phyloP scores from a whole-genome alignment of 441 rosid genomes.

The Bruguiera hainesii region DNA sequence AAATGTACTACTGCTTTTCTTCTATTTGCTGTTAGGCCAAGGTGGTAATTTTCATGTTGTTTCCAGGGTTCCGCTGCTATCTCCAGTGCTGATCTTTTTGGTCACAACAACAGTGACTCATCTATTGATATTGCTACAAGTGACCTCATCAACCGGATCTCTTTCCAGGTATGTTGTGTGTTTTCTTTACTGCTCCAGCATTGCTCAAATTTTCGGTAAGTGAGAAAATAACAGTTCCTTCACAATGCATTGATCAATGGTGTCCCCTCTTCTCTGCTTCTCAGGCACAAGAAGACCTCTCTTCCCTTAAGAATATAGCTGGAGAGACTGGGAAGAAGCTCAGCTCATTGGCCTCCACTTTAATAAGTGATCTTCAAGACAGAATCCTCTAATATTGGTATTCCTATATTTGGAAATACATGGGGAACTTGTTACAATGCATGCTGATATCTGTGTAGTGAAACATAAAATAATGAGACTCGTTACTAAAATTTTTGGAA shows the following conservation, averaged over 20 bases:
- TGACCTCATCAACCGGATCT: conserved; percentile 78
- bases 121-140: conserved; percentile 74
- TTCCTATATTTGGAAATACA: neutral
- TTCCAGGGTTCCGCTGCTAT: conserved; percentile 80
- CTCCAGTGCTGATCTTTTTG: conserved; percentile 94
- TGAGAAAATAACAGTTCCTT: neutral
- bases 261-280: neutral
- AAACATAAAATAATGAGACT: neutral
- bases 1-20: neutral
- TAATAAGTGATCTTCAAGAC: conserved; percentile 86
- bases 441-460: conserved; percentile 19
- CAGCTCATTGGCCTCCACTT: conserved; percentile 66
- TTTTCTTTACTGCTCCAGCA: neutral
- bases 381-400: conserved; percentile 54
- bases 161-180: conserved; percentile 72
- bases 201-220: neutral
- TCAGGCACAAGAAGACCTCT: conserved; percentile 92
- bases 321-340: conserved; percentile 95
- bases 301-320: conserved; percentile 78
- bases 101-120: conserved; percentile 44
- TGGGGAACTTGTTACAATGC: conserved; percentile 17
- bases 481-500: conserved; percentile 24
- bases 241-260: neutral
- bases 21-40: neutral
- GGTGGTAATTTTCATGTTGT: neutral